phyloP scores from a whole-genome alignment of 2,329 filamentous ascomycete genomes.

The Paraphaeosphaeria minitans region DNA sequence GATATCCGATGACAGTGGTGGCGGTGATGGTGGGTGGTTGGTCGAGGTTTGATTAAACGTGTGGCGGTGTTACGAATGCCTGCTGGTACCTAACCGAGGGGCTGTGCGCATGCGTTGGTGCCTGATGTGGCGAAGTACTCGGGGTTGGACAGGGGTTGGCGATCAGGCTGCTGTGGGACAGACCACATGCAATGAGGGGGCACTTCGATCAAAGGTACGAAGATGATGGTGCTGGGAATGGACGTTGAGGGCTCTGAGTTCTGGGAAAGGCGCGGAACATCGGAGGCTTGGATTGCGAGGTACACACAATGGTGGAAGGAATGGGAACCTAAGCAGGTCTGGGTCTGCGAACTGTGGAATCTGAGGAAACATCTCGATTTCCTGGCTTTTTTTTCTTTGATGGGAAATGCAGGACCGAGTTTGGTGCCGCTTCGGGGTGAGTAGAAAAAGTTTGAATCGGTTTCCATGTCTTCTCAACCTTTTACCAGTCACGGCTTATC shows the following conservation, averaged over 20 bases:
- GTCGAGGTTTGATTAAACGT: slow-evolving; percentile 19
- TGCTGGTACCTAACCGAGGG: slow-evolving; percentile 7
- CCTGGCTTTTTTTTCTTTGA: no score
- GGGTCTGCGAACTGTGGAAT: no score
- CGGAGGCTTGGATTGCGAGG: background rate
- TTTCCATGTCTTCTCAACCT: no score
- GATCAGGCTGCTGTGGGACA: background rate
- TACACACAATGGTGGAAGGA: background rate
- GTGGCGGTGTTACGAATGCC: slow-evolving; percentile 18
- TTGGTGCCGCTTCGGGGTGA: no score
- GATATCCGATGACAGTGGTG: background rate
- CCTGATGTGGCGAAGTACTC: slow-evolving; percentile 13
- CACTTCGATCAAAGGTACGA: background rate
- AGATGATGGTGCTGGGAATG: background rate
- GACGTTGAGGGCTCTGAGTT: background rate
- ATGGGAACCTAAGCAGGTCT: background rate
- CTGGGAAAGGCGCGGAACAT: background rate
- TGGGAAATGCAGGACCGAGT: no score
- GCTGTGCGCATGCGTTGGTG: slow-evolving; percentile 12
- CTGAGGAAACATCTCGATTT: no score
- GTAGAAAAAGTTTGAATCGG: no score
- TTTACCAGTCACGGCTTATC: no score
- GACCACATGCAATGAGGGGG: background rate
- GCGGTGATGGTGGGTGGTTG: no score
- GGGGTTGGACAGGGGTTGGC: background rate